phyloP scores from a whole-genome alignment of 2,329 filamentous ascomycete species.

The Aspergillus fumigatus region DNA sequence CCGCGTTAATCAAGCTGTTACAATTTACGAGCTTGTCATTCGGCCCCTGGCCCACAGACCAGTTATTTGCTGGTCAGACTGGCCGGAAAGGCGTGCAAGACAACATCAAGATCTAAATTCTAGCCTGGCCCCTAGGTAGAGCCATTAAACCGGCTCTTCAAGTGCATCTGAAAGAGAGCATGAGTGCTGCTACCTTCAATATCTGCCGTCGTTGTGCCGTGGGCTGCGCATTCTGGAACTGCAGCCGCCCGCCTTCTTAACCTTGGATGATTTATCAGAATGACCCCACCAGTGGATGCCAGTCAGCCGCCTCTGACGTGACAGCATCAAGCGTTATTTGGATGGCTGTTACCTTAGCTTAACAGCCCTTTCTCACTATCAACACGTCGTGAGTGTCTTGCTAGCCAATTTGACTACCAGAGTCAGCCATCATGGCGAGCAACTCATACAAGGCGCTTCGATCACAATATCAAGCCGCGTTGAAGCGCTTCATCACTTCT shows the following conservation, averaged over 20 bases:
- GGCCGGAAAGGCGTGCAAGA: not conserved
- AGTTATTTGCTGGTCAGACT: not conserved
- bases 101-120: too few relatives aligned
- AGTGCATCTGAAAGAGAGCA: not conserved
- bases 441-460: constrained; percentile 29
- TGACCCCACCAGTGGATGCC: not conserved
- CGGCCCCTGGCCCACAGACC: not conserved
- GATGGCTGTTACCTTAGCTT: not conserved
- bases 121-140: not conserved
- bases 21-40: not conserved
- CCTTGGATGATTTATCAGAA: not conserved
- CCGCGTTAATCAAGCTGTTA: not conserved
- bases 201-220: not conserved
- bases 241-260: not conserved
- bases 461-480: constrained; percentile 34
- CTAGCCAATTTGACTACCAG: not conserved
- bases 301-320: not conserved
- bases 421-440: constrained; percentile 8
- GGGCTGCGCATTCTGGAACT: not conserved
- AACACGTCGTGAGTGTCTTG: not conserved
- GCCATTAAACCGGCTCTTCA: not conserved
- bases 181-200: not conserved
- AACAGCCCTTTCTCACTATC: not conserved
- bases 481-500: constrained; percentile 43
- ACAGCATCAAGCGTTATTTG: not conserved